Evolutionary conservation across 2,329 filamentous ascomycete species (phyloP).

Genomic region (Calonectria honghensis): DNA sequence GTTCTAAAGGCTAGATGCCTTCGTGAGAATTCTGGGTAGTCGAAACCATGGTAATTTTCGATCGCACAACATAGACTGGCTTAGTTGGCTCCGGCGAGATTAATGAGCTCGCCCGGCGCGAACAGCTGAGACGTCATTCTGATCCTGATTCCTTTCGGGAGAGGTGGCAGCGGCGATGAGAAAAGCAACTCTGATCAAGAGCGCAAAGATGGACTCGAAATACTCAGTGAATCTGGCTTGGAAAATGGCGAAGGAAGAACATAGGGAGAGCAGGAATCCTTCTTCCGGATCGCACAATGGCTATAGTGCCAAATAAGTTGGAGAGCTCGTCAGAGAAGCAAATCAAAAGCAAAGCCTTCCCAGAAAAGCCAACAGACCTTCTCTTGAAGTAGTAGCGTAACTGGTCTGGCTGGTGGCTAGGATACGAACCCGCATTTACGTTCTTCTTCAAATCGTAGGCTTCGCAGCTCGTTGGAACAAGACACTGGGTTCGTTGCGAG

Average conservation of each 20-base stretch:
- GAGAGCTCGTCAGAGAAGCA: not conserved
- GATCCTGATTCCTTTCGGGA: not conserved
- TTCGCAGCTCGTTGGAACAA: too few species aligned
- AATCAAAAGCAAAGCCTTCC: not conserved
- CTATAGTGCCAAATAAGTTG: not conserved
- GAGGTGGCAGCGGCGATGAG: too few species aligned
- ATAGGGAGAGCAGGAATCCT: too few species aligned
- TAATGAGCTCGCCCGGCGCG: not conserved
- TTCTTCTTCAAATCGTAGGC: too few species aligned
- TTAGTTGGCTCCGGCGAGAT: too few species aligned
- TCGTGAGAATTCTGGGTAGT: too few species aligned
- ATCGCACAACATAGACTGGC: too few species aligned
- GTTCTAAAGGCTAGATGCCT: too few species aligned
- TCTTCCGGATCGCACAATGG: too few species aligned
- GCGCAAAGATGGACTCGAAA: not conserved
- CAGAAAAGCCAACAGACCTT: not conserved
- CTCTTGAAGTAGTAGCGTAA: not conserved
- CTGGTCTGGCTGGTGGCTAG: not conserved
- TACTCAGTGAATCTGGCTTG: not conserved
- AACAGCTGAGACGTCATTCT: not conserved
- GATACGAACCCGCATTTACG: too few species aligned
- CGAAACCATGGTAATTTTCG: too few species aligned
- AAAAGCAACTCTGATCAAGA: not conserved
- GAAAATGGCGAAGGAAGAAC: not conserved
- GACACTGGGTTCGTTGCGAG: too few species aligned